Evolutionary conservation across 768 basidiomycete species (phyloP), one percentile per base, ranked within the genome.

Genomic region (Amanita molliuscula): DNA sequence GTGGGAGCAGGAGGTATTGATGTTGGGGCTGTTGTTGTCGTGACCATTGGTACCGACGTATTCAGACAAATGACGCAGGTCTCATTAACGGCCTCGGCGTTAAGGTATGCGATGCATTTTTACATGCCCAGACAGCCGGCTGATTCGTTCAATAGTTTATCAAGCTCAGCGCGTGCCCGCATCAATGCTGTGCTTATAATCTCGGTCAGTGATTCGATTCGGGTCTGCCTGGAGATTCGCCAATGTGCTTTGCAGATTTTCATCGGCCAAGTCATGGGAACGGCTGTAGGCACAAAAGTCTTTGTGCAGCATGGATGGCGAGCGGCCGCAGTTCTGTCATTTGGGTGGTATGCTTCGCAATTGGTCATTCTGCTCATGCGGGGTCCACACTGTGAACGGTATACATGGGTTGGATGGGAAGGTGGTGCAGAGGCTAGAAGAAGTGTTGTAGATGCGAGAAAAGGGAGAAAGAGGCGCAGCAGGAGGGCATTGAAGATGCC

Each of bases 221-320:
- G 15, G 6, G 11, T 18, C 18, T 26, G 11, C n/a, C n/a, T n/a
- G 44, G 16, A 45, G n/a, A 44, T 16, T 11, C 35, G n/a, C 7
- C 16, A 13, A 42, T 28, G 4, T 8, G 41, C 25, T 29, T 11
- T 16, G 8, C 44, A 77, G 75, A 64, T 84, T 26, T 88, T 88
- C 63, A 72, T 86, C 20, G 89, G 89, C 0, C 88, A 91, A 67
- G 84, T 90, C 8, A 81, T 85, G 65, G 89, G 89, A 15, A 89
- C 88, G 0, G 73, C 84, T 0, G 81, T 82, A 0, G 82, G 87
- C 26, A 84, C 86, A 0, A 62, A 76, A 31, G 74, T 91, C 2
- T 92, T 88, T 65, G 72, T 82, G 25, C 56, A 67, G 11, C 67
- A 77, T 55, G 89, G 89, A 13, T 90, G 86, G 86, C 71, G 78